Evolutionary conservation across 768 basidiomycete species (phyloP).

Genomic region (Mycena chlorophos): DNA sequence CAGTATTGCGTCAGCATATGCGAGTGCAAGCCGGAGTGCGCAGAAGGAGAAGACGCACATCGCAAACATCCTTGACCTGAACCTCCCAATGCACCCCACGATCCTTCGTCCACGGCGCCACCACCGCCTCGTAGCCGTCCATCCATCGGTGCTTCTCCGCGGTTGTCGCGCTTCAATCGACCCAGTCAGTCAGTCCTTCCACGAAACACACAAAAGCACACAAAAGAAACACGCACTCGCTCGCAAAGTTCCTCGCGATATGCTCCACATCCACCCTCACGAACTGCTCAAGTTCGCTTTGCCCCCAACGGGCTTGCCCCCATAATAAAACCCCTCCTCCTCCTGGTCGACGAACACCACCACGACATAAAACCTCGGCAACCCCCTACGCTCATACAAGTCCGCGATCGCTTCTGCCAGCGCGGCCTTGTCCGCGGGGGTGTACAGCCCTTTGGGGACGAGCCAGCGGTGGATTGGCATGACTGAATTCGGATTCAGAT

Average conservation of each 20-base stretch:
- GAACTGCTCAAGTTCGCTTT: constrained; percentile 1
- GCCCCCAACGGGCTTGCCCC: constrained; percentile 9
- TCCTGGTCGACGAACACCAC: constrained; percentile 25
- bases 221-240: constrained; percentile 6
- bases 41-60: constrained; percentile 4
- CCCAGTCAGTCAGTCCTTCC: background rate
- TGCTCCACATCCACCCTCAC: constrained; percentile 21
- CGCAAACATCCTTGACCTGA: constrained; percentile 7
- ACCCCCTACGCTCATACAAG: constrained; percentile 7
- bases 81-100: constrained; percentile 23
- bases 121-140: constrained; percentile 13
- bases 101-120: constrained; percentile 19
- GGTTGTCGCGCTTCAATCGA: constrained; percentile 3
- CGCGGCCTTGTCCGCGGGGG: constrained; percentile 18
- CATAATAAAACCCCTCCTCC: constrained; percentile 14
- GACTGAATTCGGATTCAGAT: too few relatives aligned
- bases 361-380: constrained; percentile 22
- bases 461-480: constrained; percentile 25
- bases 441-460: constrained; percentile 19
- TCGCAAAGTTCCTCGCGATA: constrained; percentile 14
- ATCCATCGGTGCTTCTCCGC: constrained; percentile 10
- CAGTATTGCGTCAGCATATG: constrained; percentile 5
- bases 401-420: constrained; percentile 18
- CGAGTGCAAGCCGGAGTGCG: background rate
- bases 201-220: background rate